Evolutionary conservation across 306 rosid species (phyloP).

Genomic region (Cucumis melo): DNA sequence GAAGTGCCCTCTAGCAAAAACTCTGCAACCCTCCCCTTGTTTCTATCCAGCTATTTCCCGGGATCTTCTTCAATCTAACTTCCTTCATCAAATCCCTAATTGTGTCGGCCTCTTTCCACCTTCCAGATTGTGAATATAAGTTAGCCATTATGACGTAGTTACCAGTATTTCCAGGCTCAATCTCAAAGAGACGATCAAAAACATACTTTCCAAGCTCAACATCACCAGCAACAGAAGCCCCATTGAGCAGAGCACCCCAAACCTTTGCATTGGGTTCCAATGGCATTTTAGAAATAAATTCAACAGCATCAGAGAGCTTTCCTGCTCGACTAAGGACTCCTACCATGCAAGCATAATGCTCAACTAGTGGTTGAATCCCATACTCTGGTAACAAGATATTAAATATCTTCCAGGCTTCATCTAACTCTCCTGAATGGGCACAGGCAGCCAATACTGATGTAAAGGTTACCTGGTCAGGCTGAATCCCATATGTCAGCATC

Average conservation of each 20-base stretch:
- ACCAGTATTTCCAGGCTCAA: constrained; percentile 74
- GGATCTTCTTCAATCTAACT: constrained; percentile 51
- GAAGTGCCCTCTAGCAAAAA: constrained; percentile 47
- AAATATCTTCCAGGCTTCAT: constrained; percentile 74
- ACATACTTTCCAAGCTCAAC: constrained; percentile 59
- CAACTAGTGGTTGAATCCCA: constrained; percentile 52
- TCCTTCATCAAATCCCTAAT: constrained; percentile 49
- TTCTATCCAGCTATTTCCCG: constrained; percentile 71
- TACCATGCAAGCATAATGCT: constrained; percentile 90
- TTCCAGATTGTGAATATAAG: constrained; percentile 59
- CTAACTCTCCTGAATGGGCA: constrained; percentile 62
- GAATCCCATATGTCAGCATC: constrained; percentile 51
- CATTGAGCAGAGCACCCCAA: constrained; percentile 82
- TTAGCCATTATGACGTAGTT: constrained; percentile 79
- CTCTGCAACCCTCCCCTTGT: constrained; percentile 29
- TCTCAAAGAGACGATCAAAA: constrained; percentile 44
- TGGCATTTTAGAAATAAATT: constrained; percentile 54
- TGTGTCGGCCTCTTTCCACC: constrained; percentile 66
- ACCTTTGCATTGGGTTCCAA: constrained; percentile 66
- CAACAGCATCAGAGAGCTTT: constrained; percentile 51
- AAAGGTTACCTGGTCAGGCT: constrained; percentile 66
- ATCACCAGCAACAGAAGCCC: constrained; percentile 64
- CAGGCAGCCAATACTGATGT: constrained; percentile 58
- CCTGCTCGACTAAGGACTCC: constrained; percentile 77
- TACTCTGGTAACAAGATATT: constrained; percentile 26